Evolutionary conservation across 441 rosid genomes (phyloP), one percentile per base, ranked within the genome.

Genomic region (Syzygium malaccense): DNA sequence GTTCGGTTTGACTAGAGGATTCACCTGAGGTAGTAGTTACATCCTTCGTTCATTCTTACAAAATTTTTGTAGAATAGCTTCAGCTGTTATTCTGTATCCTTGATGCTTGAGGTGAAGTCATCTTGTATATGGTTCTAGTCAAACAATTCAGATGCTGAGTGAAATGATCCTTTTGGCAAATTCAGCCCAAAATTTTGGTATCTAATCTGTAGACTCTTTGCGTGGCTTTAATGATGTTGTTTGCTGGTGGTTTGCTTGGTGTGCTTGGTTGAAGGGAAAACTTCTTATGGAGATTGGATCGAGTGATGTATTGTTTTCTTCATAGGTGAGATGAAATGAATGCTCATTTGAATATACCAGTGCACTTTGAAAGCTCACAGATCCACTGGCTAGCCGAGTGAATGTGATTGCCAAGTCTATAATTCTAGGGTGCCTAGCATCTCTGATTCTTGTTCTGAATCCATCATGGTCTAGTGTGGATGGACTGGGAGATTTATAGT

Each of bases 1-100:
- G 94, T 97, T 94, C 91, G 94, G 93, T 57, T 91, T 92, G 89
- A 57, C 89, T 87, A 56, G 90, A 90, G 91, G 75, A 54, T 84
- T 85, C 87, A 88, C 91, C 84, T 91, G 88, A 92, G 88, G 88
- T 85, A 60, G 85, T 92, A 41, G 78, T 86, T 32, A 18, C 45
- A 13, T 64, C 57, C 71, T 62, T 51, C 37, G 66, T 84, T 58
- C 60, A 86, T 86, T 71, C 87, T 87, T 71, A 26, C 51, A 71
- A 75, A 41, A 20, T 37, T 75, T 75, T 79, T 88, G 41, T 86
- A 78, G 87, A 85, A 62, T 68, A 87, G 53, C 54, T 87, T 57
- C 9, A 85, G 86, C 55, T 45, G 28, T 68, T 28, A n/a, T 37
- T 86, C 53, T 64, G 28, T 90, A 55, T 75, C 37, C 87, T 26